Conservation (phyloP, 2,329 filamentous ascomycete genomes). For the Botrytis sinoallii region DNA sequence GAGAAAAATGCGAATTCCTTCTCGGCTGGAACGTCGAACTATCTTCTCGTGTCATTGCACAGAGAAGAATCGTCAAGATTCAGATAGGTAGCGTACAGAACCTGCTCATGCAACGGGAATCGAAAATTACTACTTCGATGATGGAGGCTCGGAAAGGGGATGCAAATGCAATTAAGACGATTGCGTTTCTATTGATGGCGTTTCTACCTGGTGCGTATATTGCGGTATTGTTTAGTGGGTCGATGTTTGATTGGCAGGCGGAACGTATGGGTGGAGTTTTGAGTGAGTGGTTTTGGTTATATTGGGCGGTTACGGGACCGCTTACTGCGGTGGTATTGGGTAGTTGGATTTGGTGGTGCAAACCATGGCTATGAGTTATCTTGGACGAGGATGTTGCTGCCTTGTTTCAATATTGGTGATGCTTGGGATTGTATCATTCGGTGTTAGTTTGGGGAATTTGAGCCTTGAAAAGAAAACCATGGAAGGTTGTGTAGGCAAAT, state of each 20-base stretch:
- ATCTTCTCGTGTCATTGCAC: not conserved
- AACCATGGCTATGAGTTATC: not conserved
- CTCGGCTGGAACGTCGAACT: conserved; percentile 9
- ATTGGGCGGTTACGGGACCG: conserved; percentile 11
- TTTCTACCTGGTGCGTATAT: not conserved
- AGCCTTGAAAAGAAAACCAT: too few species aligned
- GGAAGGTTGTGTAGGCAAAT: too few species aligned
- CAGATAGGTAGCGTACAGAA: not conserved
- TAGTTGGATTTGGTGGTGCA: not conserved
- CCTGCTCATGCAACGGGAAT: not conserved
- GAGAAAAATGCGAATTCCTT: conserved; percentile 10
- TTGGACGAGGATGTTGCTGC: not conserved
- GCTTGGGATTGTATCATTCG: not conserved
- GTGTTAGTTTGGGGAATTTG: not conserved
- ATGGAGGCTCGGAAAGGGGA: not conserved
- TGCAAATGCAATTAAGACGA: not conserved
- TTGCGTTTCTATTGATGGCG: not conserved
- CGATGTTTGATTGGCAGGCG: conserved; percentile 15
- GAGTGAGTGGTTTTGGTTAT: conserved; percentile 16
- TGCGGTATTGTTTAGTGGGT: not conserved
- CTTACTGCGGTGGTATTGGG: not conserved
- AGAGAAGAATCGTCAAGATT: conserved; percentile 5
- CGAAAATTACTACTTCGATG: not conserved
- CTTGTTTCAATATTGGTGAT: not conserved
- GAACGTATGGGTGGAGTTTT: not conserved